Evolutionary conservation across 257 asterid species (phyloP).

Genomic region (Anisodus tanguticus): DNA sequence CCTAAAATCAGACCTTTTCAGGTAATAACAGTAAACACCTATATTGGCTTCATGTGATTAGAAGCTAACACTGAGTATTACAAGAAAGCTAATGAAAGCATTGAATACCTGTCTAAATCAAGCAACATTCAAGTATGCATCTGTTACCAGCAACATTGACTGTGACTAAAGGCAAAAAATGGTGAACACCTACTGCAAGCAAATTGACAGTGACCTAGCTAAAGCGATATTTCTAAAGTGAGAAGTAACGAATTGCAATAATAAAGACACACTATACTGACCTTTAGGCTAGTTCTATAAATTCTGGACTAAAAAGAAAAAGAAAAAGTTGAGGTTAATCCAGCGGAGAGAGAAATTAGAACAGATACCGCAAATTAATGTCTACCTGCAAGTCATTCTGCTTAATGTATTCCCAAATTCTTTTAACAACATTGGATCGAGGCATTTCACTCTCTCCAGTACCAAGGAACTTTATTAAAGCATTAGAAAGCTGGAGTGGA

Average conservation of each 20-base stretch:
- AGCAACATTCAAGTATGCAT: slow-evolving; percentile 13
- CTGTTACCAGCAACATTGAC: not conserved
- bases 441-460: slow-evolving; percentile 84
- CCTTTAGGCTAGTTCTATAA: not conserved
- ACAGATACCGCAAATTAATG: not conserved
- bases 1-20: not conserved
- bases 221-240: not conserved
- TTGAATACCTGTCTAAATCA: not conserved
- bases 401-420: slow-evolving; percentile 91
- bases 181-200: slow-evolving; percentile 15
- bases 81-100: slow-evolving; percentile 22
- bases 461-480: slow-evolving; percentile 76
- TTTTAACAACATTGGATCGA: slow-evolving; percentile 74
- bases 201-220: slow-evolving; percentile 5
- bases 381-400: slow-evolving; percentile 80
- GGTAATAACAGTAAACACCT: not conserved
- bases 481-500: slow-evolving; percentile 84
- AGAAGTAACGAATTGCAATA: not conserved
- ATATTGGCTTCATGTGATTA: not conserved
- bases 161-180: not conserved
- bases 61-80: not conserved
- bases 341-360: not conserved
- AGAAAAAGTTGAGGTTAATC: not conserved
- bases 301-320: not conserved
- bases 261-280: not conserved